phyloP scores from a whole-genome alignment of 148 eudicot genomes.

The Vaccinium vitisidaea region DNA sequence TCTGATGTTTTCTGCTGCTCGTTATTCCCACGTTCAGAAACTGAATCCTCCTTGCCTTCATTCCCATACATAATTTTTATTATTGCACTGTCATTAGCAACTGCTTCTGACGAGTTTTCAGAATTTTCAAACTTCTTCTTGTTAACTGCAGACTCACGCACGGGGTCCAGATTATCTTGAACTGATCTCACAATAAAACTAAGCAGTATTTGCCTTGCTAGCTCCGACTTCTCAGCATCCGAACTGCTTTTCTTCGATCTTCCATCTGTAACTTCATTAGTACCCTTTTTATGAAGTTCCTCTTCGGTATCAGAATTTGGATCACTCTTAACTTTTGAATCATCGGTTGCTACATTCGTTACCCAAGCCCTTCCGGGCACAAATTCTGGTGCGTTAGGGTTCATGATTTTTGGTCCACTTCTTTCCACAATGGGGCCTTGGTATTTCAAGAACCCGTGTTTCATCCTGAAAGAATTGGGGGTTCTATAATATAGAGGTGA shows the following conservation, averaged over 20 bases:
- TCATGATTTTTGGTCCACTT: slow-evolving; percentile 56
- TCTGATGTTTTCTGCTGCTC: slow-evolving; percentile 27
- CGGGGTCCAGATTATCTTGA: slow-evolving; percentile 47
- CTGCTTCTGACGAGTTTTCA: slow-evolving; percentile 60
- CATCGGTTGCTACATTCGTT: slow-evolving; percentile 26
- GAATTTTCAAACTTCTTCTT: slow-evolving; percentile 43
- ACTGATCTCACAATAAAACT: slow-evolving; percentile 94
- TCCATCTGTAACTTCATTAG: slow-evolving; percentile 43
- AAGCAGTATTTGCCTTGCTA: slow-evolving; percentile 91
- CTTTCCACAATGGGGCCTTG: slow-evolving; percentile 25
- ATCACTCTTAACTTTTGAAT: slow-evolving; percentile 33
- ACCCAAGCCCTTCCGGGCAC: slow-evolving; percentile 64
- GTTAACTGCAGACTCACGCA: slow-evolving; percentile 27
- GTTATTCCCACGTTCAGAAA: slow-evolving; percentile 20
- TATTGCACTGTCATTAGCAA: slow-evolving; percentile 83
- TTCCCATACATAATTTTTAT: slow-evolving; percentile 61
- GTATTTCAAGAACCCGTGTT: slow-evolving; percentile 46
- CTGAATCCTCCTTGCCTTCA: slow-evolving; percentile 48
- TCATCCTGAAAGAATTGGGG: slow-evolving; percentile 45
- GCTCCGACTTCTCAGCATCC: slow-evolving; percentile 77
- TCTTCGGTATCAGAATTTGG: slow-evolving; percentile 29
- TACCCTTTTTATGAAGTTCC: slow-evolving; percentile 27
- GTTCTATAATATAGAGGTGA: slow-evolving; percentile 70
- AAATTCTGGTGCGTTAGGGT: slow-evolving; percentile 96
- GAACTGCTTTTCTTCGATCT: slow-evolving; percentile 50